Base-by-base conservation (phyloP, 768 basidiomycete genomes). In the Chlorophyllum brunneum region DNA sequence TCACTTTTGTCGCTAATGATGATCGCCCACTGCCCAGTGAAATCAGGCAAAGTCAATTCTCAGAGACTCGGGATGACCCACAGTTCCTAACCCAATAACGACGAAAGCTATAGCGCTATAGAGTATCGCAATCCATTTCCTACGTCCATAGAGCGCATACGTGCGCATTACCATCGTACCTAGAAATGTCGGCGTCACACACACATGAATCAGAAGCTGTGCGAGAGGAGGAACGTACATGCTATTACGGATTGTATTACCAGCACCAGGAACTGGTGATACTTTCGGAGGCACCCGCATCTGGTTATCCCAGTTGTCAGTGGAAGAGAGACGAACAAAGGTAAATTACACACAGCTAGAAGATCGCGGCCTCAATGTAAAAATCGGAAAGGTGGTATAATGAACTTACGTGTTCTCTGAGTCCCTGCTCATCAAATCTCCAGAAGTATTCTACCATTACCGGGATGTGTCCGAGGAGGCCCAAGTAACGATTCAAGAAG, bases 131-230 rank as follows among this genome's bases (percentile, higher is more conserved):
- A 75, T 62, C 9, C 39, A 54, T 13, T 58, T 59, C 24, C 58
- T 70, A 8, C 69, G 65, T n/a, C 65, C 66, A 50, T 73, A 77
- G 5, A 77, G 58, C 7, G 76, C 76, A 48, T 72, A 72, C 42
- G 68, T 73, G 7, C 76, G 68, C 64, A 76, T 73, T 5, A 73
- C 70, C 41, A 75, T 62, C 54, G 61, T 61, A 33, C 54, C 63
- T 65, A 50, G 26, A 15, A 34, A 26, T 6, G 39, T 33, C 7
- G 7, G 6, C 13, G 6, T 6, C 23, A 20, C 24, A 13, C 5
- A 43, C 4, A 5, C 15, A n/a, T n/a, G n/a, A n/a, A 24, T 5
- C 39, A 38, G n/a, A 33, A 9, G 29, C 1, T 16, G 5, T 1
- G 22, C 13, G 31, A 15, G 34, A 2, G 43, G 27, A 22, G 13